phyloP scores from a whole-genome alignment of 2,329 filamentous ascomycete genomes.

The Exophiala lecanii-corni region DNA sequence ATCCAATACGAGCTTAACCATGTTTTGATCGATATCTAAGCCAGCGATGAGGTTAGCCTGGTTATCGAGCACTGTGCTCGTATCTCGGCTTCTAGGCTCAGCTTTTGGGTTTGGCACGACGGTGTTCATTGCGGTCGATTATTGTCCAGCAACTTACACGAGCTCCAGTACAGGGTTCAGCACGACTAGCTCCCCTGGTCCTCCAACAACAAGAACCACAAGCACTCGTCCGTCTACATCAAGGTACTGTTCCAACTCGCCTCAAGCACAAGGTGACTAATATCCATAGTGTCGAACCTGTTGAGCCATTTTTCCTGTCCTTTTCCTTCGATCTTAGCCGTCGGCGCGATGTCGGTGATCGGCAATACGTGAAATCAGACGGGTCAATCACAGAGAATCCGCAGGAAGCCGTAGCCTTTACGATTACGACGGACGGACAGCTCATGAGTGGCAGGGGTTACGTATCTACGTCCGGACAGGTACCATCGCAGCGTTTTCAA shows the following conservation, averaged over 20 bases:
- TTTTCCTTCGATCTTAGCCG: constrained; percentile 5
- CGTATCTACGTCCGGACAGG: constrained; percentile 16
- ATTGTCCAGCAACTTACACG: constrained; percentile 18
- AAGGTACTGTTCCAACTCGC: no score
- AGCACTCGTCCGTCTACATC: constrained; percentile 8
- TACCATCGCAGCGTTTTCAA: constrained; percentile 12
- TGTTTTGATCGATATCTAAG: no score
- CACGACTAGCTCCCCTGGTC: no score
- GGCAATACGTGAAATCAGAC: constrained; percentile 11
- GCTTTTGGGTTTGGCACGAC: constrained; percentile 19
- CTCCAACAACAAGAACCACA: constrained; percentile 6
- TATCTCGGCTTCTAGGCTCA: constrained; percentile 5
- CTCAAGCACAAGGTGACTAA: no score
- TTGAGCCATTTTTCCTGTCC: constrained; percentile 7
- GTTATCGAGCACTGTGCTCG: constrained; percentile 6
- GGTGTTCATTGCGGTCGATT: constrained; percentile 13
- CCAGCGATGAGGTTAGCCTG: constrained; percentile 9
- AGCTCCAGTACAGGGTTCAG: constrained; percentile 5
- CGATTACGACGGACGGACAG: constrained; percentile 14
- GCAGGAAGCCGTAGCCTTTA: constrained; percentile 9
- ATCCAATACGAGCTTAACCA: no score
- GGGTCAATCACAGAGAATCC: constrained; percentile 15
- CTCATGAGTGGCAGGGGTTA: constrained; percentile 13
- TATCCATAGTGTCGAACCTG: constrained; percentile 3
- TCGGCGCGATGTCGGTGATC: not conserved